Conservation (phyloP, 768 basidiomycete genomes). For the Lentinula raphanica region DNA sequence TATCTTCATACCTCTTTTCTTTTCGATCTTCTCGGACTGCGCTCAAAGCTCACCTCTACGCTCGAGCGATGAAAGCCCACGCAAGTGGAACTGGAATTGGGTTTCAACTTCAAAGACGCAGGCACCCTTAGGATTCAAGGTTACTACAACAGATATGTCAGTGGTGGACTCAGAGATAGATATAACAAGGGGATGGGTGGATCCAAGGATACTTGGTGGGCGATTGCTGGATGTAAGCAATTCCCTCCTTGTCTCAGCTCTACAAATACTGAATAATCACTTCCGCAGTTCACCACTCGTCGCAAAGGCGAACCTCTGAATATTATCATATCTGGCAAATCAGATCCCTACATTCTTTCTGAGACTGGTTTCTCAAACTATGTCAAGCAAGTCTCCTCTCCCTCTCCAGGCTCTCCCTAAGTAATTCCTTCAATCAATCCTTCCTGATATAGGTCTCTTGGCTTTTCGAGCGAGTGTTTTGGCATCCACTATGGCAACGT, state of each 20-base stretch:
- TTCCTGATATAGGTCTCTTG: slow-evolving; percentile 52
- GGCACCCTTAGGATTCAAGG: not conserved
- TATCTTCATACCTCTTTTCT: not conserved
- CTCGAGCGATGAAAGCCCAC: not conserved
- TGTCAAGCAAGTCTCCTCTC: slow-evolving; percentile 44
- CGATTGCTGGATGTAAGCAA: slow-evolving; percentile 66
- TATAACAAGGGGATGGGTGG: slow-evolving; percentile 21
- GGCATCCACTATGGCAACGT: slow-evolving; percentile 72
- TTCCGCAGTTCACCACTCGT: slow-evolving; percentile 54
- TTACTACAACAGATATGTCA: not conserved
- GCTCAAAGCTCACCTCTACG: not conserved
- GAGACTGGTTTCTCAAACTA: slow-evolving; percentile 66
- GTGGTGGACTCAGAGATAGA: not conserved
- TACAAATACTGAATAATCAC: not conserved
- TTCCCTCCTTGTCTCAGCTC: not conserved
- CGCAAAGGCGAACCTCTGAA: slow-evolving; percentile 78
- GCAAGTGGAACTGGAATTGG: not conserved
- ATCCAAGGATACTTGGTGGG: slow-evolving; percentile 72
- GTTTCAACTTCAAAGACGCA: not conserved
- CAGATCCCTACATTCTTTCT: slow-evolving; percentile 77
- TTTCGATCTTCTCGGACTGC: not conserved
- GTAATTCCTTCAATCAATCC: too few species aligned
- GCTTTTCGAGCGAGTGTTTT: slow-evolving; percentile 78
- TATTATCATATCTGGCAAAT: slow-evolving; percentile 71
- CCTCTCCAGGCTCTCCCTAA: not conserved